Evolutionary conservation across 306 rosid genomes (phyloP).

Genomic region (Erythrophleum fordii): DNA sequence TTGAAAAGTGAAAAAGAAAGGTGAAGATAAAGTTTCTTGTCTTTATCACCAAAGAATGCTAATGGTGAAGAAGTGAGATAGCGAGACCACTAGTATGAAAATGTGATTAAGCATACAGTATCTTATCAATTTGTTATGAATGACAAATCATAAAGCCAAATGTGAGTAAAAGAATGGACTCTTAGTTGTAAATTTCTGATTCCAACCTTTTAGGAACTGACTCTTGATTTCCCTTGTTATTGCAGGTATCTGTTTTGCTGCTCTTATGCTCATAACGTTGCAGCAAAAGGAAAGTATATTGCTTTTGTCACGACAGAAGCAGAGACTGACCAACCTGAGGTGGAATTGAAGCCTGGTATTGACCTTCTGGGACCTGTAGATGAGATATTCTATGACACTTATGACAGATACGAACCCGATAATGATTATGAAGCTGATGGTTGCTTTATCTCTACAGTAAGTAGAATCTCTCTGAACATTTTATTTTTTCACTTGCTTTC

Average conservation of each 20-base stretch:
- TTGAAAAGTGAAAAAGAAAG: no score
- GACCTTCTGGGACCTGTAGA: slow-evolving; percentile 82
- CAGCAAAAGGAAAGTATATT: slow-evolving; percentile 74
- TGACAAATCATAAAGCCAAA: not conserved
- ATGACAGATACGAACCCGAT: slow-evolving; percentile 65
- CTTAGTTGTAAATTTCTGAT: slow-evolving; percentile 19
- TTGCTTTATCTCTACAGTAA: slow-evolving; percentile 81
- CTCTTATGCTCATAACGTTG: slow-evolving; percentile 85
- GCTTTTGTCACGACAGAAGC: slow-evolving; percentile 81
- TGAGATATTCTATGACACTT: slow-evolving; percentile 74
- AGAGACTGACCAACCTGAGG: slow-evolving; percentile 79
- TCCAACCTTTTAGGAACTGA: slow-evolving; percentile 12
- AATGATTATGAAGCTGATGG: slow-evolving; percentile 61
- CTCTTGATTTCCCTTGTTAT: slow-evolving; percentile 21
- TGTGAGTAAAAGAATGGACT: slow-evolving; percentile 7
- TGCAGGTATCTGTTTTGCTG: slow-evolving; percentile 86
- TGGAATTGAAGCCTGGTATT: slow-evolving; percentile 72
- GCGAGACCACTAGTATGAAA: not conserved
- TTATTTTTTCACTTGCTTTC: not conserved
- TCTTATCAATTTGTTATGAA: not conserved
- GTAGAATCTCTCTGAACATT: slow-evolving; percentile 28
- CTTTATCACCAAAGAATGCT: not conserved
- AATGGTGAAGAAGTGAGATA: not conserved
- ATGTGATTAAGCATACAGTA: not conserved
- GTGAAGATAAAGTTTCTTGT: not conserved